Percentiles rank a stretch among this genome's conserved stretches.
Conservation (phyloP, 768 basidiomycete genomes). For the Hirschioporus abietinus region DNA sequence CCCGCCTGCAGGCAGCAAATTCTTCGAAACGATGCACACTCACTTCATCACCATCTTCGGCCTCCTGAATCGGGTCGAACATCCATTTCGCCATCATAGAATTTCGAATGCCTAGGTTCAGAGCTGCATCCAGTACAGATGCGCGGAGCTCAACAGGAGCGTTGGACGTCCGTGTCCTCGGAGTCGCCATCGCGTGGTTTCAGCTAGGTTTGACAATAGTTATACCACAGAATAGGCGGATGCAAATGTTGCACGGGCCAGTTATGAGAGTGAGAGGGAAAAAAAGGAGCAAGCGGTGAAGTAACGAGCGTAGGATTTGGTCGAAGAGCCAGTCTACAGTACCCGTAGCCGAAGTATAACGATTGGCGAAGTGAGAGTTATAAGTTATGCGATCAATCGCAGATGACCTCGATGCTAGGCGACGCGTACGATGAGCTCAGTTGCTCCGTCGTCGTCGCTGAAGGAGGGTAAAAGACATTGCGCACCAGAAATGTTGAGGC, state of each 20-base stretch:
- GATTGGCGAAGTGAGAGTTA: background rate
- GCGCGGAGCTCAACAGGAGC: constrained; percentile 43
- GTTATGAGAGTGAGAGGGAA: background rate
- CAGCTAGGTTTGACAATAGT: background rate
- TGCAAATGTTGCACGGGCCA: background rate
- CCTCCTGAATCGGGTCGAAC: constrained; percentile 55
- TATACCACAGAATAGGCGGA: background rate
- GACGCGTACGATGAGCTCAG: background rate
- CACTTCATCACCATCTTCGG: constrained; percentile 47
- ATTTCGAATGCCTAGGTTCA: constrained; percentile 62
- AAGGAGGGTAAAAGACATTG: background rate
- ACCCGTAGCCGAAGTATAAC: background rate
- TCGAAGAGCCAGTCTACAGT: background rate
- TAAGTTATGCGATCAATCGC: background rate
- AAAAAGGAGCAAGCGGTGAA: background rate
- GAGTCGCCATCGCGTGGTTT: background rate
- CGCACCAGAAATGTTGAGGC: background rate
- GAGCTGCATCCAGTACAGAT: constrained; percentile 68
- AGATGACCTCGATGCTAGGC: background rate
- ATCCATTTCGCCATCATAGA: constrained; percentile 65
- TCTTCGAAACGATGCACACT: background rate
- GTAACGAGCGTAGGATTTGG: background rate
- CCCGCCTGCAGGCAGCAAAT: constrained; percentile 1
- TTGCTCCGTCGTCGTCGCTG: background rate
- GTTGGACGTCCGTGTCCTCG: constrained; percentile 27